A percentile compares a stretch with the other conserved stretches of the same genome.
Evolutionary conservation across 2,329 filamentous ascomycete genomes (phyloP).

Genomic region (Pseudogymnoascus verrucosus): DNA sequence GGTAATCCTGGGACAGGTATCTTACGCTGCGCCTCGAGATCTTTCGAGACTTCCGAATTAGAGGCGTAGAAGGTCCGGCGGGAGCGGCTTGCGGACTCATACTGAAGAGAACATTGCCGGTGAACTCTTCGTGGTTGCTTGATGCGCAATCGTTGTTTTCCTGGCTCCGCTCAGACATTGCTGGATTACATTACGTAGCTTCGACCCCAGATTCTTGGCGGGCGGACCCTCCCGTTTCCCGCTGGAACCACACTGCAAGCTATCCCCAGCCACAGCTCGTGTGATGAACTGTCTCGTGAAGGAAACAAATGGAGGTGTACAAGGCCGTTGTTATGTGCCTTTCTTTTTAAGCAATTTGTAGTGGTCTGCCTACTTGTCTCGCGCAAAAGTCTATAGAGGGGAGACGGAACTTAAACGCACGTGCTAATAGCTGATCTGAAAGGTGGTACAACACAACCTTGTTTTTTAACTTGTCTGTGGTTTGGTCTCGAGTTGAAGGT

Average conservation of each 20-base stretch:
- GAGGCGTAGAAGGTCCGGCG: constrained; percentile 20
- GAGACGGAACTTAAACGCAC: too few relatives aligned
- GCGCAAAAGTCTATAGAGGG: background rate
- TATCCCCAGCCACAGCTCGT: background rate
- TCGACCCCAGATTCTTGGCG: constrained; percentile 6
- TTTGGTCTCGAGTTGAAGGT: too few relatives aligned
- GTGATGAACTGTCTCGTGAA: background rate
- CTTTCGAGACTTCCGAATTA: constrained; percentile 18
- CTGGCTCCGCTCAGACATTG: background rate
- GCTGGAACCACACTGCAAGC: background rate
- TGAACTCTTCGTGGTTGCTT: background rate
- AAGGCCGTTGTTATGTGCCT: background rate
- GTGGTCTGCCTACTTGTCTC: background rate
- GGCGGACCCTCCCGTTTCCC: background rate
- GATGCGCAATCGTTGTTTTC: background rate
- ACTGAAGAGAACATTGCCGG: constrained; percentile 11
- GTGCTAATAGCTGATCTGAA: too few relatives aligned
- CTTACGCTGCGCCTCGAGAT: constrained; percentile 22
- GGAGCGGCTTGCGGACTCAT: constrained; percentile 26
- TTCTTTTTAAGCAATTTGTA: background rate
- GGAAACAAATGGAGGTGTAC: background rate
- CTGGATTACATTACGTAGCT: background rate
- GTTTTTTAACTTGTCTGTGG: too few relatives aligned
- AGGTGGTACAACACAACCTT: too few relatives aligned
- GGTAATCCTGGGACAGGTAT: constrained; percentile 10